Base-by-base conservation (phyloP, 1,139 yeast species). In the Pichia sp. region DNA sequence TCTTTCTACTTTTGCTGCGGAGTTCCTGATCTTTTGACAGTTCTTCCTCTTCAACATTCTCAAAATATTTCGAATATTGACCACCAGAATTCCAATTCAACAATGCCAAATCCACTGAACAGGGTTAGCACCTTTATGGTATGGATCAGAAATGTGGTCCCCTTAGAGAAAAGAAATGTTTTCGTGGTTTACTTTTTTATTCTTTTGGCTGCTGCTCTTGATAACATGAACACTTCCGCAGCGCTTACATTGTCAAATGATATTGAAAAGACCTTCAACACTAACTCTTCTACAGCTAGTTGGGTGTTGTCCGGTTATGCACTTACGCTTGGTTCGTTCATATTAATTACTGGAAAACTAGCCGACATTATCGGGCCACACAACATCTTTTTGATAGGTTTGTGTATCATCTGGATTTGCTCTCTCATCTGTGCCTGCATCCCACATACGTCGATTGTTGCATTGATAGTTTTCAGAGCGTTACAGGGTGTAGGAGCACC, bases 271-370 rank as follows among this genome's bases (percentile, higher is more conserved):
- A 55, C 58, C 16, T 70, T 70, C 50, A 50, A 64, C 46, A 60
- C 67, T 4, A 20, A 60, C 10, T 54, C 67, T n/a, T 58, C 70
- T 7, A 59, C 62, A 1, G 71, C 70, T 3, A 51, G 63, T 9
- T 73, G 77, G 77, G 67, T 67, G 1, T 53, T 73, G 12, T 70
- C 76, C 0, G 73, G 73, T 0, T 73, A 73, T 60, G 69, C 75
- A 1, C 55, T 73, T 14, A 71, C 75, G 0, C 60, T 71, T 31
- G 74, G 74, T 5, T 63, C 75, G 0, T 72, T 73, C 56, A 73
- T 73, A 46, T 61, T 73, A 33, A 27, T 74, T 2, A 62, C 65
- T 31, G 77, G 77, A 12, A 72, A 73, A 47, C 16, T 73, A 1
- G 69, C 69, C 4, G 76, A 74, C 58, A 64, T 72, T 6, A 17